Percentiles rank a stretch among this genome's conserved stretches.
phyloP scores from a whole-genome alignment of 176 grass and related monocot genomes.

The Hordeum vulgare region DNA sequence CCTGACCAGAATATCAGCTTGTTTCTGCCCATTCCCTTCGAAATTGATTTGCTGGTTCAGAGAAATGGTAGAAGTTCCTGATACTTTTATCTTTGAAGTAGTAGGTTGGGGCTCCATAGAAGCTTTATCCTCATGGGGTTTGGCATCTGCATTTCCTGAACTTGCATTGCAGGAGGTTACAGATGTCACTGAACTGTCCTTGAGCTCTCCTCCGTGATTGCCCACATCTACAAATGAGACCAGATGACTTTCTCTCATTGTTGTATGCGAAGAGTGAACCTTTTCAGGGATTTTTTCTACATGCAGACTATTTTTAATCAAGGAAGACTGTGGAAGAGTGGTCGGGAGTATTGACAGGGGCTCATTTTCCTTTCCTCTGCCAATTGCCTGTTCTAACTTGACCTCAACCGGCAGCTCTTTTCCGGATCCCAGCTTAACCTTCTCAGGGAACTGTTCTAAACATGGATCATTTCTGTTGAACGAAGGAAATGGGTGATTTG shows the following conservation, averaged over 20 bases:
- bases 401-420: not conserved
- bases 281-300: not conserved
- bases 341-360: not conserved
- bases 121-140: conserved; percentile 6
- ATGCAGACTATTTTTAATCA: not conserved
- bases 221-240: not conserved
- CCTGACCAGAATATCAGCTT: not conserved
- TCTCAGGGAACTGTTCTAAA: not conserved
- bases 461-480: not conserved
- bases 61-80: conserved; percentile 18
- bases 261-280: not conserved
- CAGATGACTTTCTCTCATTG: not conserved
- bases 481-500: not conserved
- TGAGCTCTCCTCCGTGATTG: not conserved
- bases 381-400: not conserved
- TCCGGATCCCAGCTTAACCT: not conserved
- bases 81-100: conserved; percentile 22
- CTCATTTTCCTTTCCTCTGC: not conserved
- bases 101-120: not conserved
- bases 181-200: not conserved
- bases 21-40: not conserved
- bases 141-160: not conserved
- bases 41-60: conserved; percentile 1
- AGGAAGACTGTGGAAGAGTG: not conserved
- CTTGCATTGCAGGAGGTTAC: conserved; percentile 2